These are phyloP conservation scores for Marasmius oreades DNA, from an alignment of 1,284 basidiomycete genomes.

Conservation along the genomic window DNA sequence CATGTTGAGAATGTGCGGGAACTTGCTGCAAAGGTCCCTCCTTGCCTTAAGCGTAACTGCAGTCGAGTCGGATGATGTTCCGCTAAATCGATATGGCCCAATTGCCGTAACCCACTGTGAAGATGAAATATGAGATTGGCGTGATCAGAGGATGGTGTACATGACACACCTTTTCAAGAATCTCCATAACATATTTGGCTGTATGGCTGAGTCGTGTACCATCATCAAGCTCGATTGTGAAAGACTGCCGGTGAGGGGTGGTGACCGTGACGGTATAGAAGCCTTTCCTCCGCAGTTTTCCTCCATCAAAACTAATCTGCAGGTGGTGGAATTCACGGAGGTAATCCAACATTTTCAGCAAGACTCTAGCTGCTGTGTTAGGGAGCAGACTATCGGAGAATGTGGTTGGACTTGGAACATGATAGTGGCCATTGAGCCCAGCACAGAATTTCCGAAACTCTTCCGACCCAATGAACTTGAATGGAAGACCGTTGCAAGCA, in stretches of 20 bases:
- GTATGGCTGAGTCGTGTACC: neutral
- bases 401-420: neutral
- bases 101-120: neutral
- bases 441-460: neutral
- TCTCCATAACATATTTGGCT: neutral
- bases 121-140: neutral
- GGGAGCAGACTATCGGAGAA: neutral
- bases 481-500: neutral
- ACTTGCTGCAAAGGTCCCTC: neutral
- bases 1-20: slow-evolving; percentile 17
- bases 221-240: neutral
- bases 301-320: neutral
- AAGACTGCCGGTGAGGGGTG: neutral
- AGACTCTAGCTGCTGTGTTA: neutral
- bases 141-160: neutral
- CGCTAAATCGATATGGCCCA: neutral
- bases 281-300: neutral
- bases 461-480: neutral
- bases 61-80: neutral
- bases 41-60: neutral
- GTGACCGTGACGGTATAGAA: neutral
- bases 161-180: neutral
- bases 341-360: neutral
- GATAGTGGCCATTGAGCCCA: neutral
- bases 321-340: neutral